These are phyloP conservation scores for Coniochaeta sp. DNA, from an alignment of 2,329 filamentous ascomycete species.

Conservation along the genomic window DNA sequence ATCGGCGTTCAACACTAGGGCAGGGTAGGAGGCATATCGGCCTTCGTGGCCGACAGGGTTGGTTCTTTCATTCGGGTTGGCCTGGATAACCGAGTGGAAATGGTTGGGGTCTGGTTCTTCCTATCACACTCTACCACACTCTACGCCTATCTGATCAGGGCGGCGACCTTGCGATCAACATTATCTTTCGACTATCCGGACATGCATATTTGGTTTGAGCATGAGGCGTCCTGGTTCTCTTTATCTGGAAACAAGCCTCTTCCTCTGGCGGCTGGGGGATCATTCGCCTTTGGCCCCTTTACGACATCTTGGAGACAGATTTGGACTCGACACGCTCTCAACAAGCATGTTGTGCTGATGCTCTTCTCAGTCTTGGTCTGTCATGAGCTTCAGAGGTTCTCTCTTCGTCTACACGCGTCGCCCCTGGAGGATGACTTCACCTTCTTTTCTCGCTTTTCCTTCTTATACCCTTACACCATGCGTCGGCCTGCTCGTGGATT, in stretches of 20 bases:
- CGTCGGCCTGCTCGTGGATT: background rate
- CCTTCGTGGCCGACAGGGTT: background rate
- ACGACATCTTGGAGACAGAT: background rate
- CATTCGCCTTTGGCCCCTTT: background rate
- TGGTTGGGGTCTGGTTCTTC: background rate
- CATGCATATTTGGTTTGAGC: background rate
- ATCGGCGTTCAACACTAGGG: slow-evolving; percentile 34
- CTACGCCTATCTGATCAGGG: background rate
- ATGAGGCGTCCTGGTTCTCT: slow-evolving; percentile 6
- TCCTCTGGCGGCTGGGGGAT: background rate
- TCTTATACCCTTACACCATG: background rate
- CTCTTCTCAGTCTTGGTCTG: background rate
- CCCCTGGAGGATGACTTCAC: background rate
- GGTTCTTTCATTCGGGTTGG: background rate
- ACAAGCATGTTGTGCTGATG: background rate
- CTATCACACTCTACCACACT: background rate
- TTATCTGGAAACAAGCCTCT: background rate
- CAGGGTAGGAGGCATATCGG: background rate
- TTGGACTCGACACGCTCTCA: background rate
- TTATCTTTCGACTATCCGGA: background rate
- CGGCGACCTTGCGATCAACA: slow-evolving; percentile 11
- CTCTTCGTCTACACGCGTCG: too few relatives aligned
- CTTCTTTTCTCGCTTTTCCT: background rate
- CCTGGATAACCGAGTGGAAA: background rate
- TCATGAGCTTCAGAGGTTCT: background rate